phyloP scores from a whole-genome alignment of 164 flowering plant genomes.

The Brasenia schreberi region DNA sequence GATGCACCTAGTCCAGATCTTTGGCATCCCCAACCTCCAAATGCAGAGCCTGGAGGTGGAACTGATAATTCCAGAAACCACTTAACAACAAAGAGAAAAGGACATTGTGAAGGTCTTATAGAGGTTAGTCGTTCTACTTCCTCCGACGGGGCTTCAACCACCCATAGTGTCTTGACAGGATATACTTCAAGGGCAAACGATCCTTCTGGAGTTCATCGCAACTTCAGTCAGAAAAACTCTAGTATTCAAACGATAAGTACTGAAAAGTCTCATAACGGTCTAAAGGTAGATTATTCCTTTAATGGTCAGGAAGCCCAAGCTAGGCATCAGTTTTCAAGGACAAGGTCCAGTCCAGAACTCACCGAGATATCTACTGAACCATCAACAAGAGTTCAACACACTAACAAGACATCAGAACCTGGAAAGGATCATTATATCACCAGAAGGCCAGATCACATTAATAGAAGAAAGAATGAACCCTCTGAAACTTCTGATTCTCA shows the following conservation, averaged over 20 bases:
- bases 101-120: constrained; percentile 7
- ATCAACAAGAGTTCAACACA: constrained; percentile 35
- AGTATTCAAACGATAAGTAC: constrained; percentile 16
- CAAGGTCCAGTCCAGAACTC: constrained; percentile 88
- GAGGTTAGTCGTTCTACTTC: constrained; percentile 21
- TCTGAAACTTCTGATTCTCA: constrained; percentile 23
- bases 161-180: constrained; percentile 16
- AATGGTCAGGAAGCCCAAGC: constrained; percentile 31
- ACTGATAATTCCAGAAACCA: constrained; percentile 19
- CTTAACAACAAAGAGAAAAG: constrained; percentile 18
- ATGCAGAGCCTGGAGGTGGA: constrained; percentile 18
- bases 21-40: constrained; percentile 19
- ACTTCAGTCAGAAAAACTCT: constrained; percentile 30
- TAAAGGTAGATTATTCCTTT: constrained; percentile 21
- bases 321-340: constrained; percentile 58
- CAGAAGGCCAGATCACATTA: constrained; percentile 26
- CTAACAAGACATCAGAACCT: constrained; percentile 26
- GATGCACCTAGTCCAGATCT: constrained; percentile 63
- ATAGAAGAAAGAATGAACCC: constrained; percentile 38
- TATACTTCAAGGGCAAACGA: constrained; percentile 14
- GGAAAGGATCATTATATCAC: constrained; percentile 32
- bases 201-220: constrained; percentile 25
- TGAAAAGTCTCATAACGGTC: constrained; percentile 30
- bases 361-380: constrained; percentile 41
- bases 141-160: constrained; percentile 14